Base-by-base conservation (phyloP, 306 rosid genomes). In the Albizia julibrissin region DNA sequence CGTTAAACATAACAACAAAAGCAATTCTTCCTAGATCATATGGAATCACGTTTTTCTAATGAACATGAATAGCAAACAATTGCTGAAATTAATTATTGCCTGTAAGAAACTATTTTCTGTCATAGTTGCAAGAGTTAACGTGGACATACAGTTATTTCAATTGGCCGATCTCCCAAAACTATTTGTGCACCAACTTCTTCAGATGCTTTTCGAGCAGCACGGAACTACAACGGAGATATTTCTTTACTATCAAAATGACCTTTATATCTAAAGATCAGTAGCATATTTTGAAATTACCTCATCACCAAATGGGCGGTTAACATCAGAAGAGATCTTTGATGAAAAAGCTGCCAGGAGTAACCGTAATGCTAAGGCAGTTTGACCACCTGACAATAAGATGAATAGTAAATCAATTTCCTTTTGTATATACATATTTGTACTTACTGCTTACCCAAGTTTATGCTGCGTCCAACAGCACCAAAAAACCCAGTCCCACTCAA, bases 91-190 rank as follows among this genome's bases (percentile, higher is more conserved):
- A 56, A 37, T 62, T 67, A 74, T 73, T 77, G 74, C 39, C 44
- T 33, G 66, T 2, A 52, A 42, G 42, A 37, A 69, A 68, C 39
- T 75, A 26, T 49, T 67, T 37, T 46, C 14, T 61, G 62, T 6
- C 80, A 22, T 47, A 44, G 43, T 47, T 68, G 71, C 21, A 72
- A 74, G 76, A 74, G 69, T 75, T 58, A 74, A 56, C 11, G 61
- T 85, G 69, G 47, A 80, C 98, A 70, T 87, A 95, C 99, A 19
- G 99, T 95, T 78, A 93, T 95, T 77, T 95, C 98, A 84, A 95
- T 92, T 69, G 99, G 97, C 14, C 96, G 88, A 79, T 95, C 99
- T 77, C 99, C 98, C 89, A 95, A 75, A 77, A 95, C 97, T 70
- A 92, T 89, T 66, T 93, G 98, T 46, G 96, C 94, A 40, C 97